Conservation (phyloP, 1,284 basidiomycete species). For the Microbotryum scabiosae region DNA sequence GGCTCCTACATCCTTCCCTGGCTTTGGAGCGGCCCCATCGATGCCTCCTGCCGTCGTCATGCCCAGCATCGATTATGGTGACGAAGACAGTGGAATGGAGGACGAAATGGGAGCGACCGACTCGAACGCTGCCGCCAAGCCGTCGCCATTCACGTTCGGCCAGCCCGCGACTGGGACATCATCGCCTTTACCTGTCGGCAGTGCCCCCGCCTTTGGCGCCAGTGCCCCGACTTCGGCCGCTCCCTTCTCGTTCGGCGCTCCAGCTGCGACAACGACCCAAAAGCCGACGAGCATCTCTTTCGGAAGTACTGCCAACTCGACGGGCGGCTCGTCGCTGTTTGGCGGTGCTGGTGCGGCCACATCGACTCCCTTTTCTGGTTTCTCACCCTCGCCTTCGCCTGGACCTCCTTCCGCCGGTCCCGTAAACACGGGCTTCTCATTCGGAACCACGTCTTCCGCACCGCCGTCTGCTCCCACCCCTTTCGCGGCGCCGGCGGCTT, state of each 20-base stretch:
- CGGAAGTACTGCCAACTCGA: not conserved
- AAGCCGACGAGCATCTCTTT: constrained; percentile 7
- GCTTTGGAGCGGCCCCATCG: not conserved
- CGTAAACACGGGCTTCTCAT: constrained; percentile 3
- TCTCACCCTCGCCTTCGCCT: not conserved
- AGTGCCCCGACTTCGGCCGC: not conserved
- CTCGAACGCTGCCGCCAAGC: not conserved
- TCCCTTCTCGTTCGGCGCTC: constrained; percentile 12
- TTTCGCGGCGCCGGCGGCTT: constrained; percentile 1
- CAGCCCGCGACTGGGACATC: not conserved
- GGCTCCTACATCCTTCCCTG: constrained; percentile 1
- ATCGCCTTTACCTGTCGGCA: not conserved
- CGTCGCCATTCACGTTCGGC: constrained; percentile 16
- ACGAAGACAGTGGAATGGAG: constrained; percentile 29
- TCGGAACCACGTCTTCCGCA: constrained; percentile 10
- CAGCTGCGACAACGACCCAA: constrained; percentile 1
- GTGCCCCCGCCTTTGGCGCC: not conserved
- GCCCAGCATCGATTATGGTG: constrained; percentile 10
- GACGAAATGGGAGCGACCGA: constrained; percentile 13
- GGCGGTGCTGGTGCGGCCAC: constrained; percentile 1
- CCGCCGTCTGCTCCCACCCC: constrained; percentile 15
- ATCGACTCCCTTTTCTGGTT: not conserved
- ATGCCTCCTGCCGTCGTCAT: not conserved
- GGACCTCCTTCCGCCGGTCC: not conserved
- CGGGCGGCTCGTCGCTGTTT: constrained; percentile 1